Percentiles rank a stretch among this genome's conserved stretches.
Conservation (phyloP, 257 asterid genomes). For the Asclepias syriaca region DNA sequence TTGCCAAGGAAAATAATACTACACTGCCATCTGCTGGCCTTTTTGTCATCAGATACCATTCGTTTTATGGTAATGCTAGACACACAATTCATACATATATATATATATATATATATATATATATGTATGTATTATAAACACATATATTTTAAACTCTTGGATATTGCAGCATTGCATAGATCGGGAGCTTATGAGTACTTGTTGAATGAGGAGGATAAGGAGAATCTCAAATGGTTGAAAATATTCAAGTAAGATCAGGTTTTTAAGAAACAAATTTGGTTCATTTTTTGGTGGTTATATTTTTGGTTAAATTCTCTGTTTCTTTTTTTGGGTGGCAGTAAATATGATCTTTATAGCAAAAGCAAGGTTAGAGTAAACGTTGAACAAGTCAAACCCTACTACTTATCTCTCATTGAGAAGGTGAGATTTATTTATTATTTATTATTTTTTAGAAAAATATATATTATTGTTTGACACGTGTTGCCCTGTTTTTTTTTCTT, state of each 20-base stretch:
- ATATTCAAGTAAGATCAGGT: slow-evolving; percentile 40
- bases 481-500: not conserved
- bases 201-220: slow-evolving; percentile 63
- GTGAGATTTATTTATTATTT: slow-evolving; percentile 18
- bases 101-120: not conserved
- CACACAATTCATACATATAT: not conserved
- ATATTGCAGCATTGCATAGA: slow-evolving; percentile 59
- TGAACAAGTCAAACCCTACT: slow-evolving; percentile 71
- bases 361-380: slow-evolving; percentile 63
- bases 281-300: too few species aligned
- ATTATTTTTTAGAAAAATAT: not conserved
- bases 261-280: not conserved
- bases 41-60: slow-evolving; percentile 75
- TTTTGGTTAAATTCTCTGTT: too few species aligned
- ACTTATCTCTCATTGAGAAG: slow-evolving; percentile 68
- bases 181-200: slow-evolving; percentile 63
- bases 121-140: too few species aligned
- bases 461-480: too few species aligned
- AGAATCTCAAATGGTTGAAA: slow-evolving; percentile 66
- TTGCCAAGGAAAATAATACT: slow-evolving; percentile 70
- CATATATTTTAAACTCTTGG: not conserved
- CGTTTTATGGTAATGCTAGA: slow-evolving; percentile 53
- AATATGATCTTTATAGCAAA: slow-evolving; percentile 78
- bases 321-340: slow-evolving; percentile 37
- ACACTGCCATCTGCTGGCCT: slow-evolving; percentile 75